phyloP scores from a whole-genome alignment of 352 stramenopile species.

The Pythium grandisporangium region DNA sequence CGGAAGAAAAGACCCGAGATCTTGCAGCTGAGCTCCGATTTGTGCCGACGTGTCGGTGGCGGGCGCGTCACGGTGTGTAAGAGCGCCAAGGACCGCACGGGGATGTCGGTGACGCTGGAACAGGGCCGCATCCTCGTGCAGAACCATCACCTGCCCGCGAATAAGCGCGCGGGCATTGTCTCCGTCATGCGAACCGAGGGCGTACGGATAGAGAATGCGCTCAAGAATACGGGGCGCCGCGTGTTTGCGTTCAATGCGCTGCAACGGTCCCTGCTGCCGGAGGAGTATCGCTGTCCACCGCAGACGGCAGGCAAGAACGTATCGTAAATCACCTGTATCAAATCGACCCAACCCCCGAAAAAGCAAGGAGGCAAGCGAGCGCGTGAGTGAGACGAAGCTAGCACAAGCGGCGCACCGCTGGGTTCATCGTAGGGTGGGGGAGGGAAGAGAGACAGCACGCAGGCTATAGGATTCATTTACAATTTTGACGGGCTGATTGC shows the following conservation, averaged over 20 bases:
- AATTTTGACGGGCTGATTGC: too few species aligned
- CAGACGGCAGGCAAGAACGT: conserved; percentile 74
- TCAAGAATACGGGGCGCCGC: conserved; percentile 74
- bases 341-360: too few species aligned
- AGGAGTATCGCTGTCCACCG: conserved; percentile 76
- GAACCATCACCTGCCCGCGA: conserved; percentile 54
- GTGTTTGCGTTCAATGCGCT: conserved; percentile 84
- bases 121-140: conserved; percentile 84
- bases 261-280: conserved; percentile 69
- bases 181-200: conserved; percentile 78
- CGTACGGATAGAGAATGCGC: conserved; percentile 78
- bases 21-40: conserved; percentile 72
- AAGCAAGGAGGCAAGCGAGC: too few species aligned
- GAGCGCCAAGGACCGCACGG: conserved; percentile 96
- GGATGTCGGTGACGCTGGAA: conserved; percentile 96
- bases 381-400: too few species aligned
- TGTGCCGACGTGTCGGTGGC: conserved; percentile 74
- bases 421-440: not conserved
- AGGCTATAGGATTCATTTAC: too few species aligned
- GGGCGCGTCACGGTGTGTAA: conserved; percentile 95
- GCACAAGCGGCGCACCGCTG: too few species aligned
- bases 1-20: conserved; percentile 83
- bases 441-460: not conserved
- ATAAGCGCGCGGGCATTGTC: conserved; percentile 71
- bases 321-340: conserved; percentile 37